Base-by-base conservation (phyloP, 768 basidiomycete genomes). In the Agrocybe praecox region DNA sequence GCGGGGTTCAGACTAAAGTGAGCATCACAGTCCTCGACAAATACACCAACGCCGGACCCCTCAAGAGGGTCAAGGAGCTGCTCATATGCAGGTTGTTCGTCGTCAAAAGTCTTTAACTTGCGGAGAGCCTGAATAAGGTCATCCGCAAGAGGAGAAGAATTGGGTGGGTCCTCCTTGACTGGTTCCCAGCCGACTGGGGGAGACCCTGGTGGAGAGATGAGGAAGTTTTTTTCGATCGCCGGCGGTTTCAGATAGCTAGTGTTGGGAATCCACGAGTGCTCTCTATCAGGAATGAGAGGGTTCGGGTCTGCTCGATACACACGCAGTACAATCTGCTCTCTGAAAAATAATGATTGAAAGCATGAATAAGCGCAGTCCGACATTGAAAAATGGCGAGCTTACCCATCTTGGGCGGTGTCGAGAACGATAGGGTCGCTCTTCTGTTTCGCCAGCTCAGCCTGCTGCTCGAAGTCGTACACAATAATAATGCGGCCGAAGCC, bases 101-200 rank as follows among this genome's bases (percentile, higher is more conserved):
- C 63, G 29, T 81, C 77, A 46, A 78, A 75, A 2, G 85, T 62
- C 66, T 92, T 84, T 2, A 98, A 80, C 62, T 80, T 83, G 62
- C 78, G 81, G 53, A 98, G 74, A 15, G 96, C 96, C 11, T 77
- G 66, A 23, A 94, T 90, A 60, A 98, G 82, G 68, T 98, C 96
- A 21, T 90, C 86, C 0, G 96, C 96, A 22, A 97, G 82, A 5
- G 94, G 89, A 2, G 82, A 74, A 2, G 76, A 69, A 67, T 98
- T 98, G 0, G 96, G 96, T 17, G 94, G 92, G 8, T 96, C 94
- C 72, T 98, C 96, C 49, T 77, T 77, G 55, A 95, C 83, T 21
- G 83, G 94, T 67, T 97, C 94, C 97, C 97, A 99, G 2, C 96
- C 97, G 1, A 96, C 87, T 0, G 97, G 97, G 0, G 97, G 97